Percentiles rank a stretch among this genome's conserved stretches.
Evolutionary conservation across 768 basidiomycete species (phyloP).

Genomic region (Lanmaoa pseudosensibilis): DNA sequence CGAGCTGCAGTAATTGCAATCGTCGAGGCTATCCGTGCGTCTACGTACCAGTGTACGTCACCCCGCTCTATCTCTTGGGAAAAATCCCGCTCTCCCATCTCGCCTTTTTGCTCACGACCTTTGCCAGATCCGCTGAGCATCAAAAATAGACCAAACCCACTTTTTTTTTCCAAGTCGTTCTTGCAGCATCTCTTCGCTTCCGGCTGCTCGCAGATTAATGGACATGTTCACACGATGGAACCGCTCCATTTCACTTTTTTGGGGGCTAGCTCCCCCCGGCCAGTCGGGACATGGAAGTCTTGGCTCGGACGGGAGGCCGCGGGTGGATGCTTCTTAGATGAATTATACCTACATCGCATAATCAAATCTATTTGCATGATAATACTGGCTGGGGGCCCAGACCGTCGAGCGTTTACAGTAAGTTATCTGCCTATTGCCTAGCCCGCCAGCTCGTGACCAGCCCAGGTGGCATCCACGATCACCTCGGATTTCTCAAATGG

Average conservation of each 20-base stretch:
- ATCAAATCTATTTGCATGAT: constrained; percentile 21
- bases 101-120: constrained; percentile 9
- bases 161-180: constrained; percentile 5
- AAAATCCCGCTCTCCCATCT: background rate
- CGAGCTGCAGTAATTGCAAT: constrained; percentile 66
- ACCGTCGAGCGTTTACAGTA: background rate
- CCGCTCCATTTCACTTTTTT: constrained; percentile 10
- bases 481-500: constrained; percentile 25
- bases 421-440: background rate
- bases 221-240: constrained; percentile 25
- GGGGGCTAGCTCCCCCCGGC: constrained; percentile 5
- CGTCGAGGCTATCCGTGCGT: constrained; percentile 56
- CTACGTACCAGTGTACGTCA: constrained; percentile 66
- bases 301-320: constrained; percentile 12
- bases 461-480: constrained; percentile 21
- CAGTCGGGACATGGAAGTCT: constrained; percentile 1
- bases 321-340: constrained; percentile 14
- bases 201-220: constrained; percentile 14
- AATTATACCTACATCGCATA: constrained; percentile 30
- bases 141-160: constrained; percentile 29
- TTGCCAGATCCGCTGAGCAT: constrained; percentile 27
- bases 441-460: constrained; percentile 1
- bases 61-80: constrained; percentile 3
- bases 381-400: constrained; percentile 5
- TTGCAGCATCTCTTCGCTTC: constrained; percentile 24